Conservation (phyloP, 345 rosid species). For the Arabidopsis thaliana region TAIR10.1 NC_003071.7:13558501-13559000, state of each 20-base stretch:
- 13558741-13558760: constrained; percentile 69
- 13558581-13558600: constrained; percentile 68
- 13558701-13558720: constrained; percentile 65
- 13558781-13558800: constrained; percentile 40
- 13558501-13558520: constrained; percentile 93
- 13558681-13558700: constrained; percentile 76
- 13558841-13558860: constrained; percentile 48
- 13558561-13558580: constrained; percentile 89
- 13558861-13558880: constrained; percentile 47
- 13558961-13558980: constrained; percentile 78
- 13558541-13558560: constrained; percentile 85
- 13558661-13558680: constrained; percentile 74
- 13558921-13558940: constrained; percentile 60
- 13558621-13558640: constrained; percentile 80
- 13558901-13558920: constrained; percentile 65
- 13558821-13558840: constrained; percentile 50
- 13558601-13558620: constrained; percentile 76
- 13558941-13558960: constrained; percentile 60
- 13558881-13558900: constrained; percentile 50
- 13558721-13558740: constrained; percentile 74
- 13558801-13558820: constrained; percentile 44
- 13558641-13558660: constrained; percentile 76
- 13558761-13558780: constrained; percentile 54
- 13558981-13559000: constrained; percentile 78
- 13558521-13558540: constrained; percentile 85